Evolutionary conservation across 805 yeast species (phyloP).

Genomic region (Wickerhamiella sergipiensis): DNA sequence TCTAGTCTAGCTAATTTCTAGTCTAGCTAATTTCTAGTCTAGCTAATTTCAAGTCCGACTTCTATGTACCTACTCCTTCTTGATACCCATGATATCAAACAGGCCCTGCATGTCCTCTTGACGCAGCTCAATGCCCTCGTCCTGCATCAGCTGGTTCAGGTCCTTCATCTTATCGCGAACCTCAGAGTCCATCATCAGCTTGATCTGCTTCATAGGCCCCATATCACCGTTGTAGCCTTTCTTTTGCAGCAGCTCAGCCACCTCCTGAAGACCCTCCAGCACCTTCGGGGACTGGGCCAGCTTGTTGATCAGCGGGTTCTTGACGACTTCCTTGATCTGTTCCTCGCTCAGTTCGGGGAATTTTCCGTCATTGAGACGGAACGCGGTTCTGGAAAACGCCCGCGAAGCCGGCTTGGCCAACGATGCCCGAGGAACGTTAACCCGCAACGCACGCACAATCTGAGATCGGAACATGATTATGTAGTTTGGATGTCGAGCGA

Average conservation of each 20-base stretch:
- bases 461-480: background rate
- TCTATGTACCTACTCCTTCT: background rate
- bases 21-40: background rate
- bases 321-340: conserved; percentile 7
- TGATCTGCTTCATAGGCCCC: conserved; percentile 16
- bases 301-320: conserved; percentile 12
- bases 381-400: background rate
- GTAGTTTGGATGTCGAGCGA: background rate
- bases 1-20: background rate
- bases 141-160: conserved; percentile 12
- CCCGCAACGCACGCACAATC: background rate
- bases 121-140: conserved; percentile 14
- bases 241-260: conserved; percentile 11
- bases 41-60: background rate
- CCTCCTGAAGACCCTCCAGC: conserved; percentile 13
- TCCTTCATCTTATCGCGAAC: conserved; percentile 16
- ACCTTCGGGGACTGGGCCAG: conserved; percentile 16
- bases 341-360: conserved; percentile 9
- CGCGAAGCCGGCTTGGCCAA: background rate
- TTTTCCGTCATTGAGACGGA: background rate
- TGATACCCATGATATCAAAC: conserved; percentile 9
- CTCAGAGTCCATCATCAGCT: conserved; percentile 20
- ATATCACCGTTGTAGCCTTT: conserved; percentile 17
- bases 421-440: background rate
- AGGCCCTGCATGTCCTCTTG: conserved; percentile 12